Base-by-base conservation (phyloP, 2,329 filamentous ascomycete species). In the Alternaria arborescens region DNA sequence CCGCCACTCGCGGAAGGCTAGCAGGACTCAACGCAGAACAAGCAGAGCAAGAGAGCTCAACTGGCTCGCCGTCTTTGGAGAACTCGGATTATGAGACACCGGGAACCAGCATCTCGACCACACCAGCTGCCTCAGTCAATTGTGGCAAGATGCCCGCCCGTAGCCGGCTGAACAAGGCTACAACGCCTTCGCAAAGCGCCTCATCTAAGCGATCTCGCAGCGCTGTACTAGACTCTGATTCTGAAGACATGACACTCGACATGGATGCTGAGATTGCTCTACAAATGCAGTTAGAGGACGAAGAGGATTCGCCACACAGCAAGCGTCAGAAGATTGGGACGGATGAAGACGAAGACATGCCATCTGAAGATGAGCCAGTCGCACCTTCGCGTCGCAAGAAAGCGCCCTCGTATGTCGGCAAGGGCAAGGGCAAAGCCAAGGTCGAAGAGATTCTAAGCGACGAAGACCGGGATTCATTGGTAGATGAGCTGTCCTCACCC, bases 11-110 rank as follows among this genome's bases (percentile, higher is more conserved):
- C 14, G 57, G 64, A 46, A 43, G 61, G 41, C 56, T 61, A 8
- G 34, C 66, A 22, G 58, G 54, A 20, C 48, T 52, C 14, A 68
- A 54, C 41, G 57, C 50, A 42, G 60, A 60, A 46, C 62, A 58
- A 53, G 43, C 50, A 3, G 69, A 64, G 7, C 63, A 66, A 22
- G 71, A 71, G 5, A 75, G 67, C 61, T 76, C 75, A 3, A 65
- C 70, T 11, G 69, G 61, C 18, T 75, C 75, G 7, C 70, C 71
- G n/a, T 77, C 75, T 5, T 56, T 76, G 16, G 76, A 78, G 11
- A 71, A 72, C 6, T 84, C 81, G 38, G 85, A 82, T 18, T 85
- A 84, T 68, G 87, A 87, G 60, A 91, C 89, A 4, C 88, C 88
- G 5, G 85, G 82, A 38, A 91, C 89, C 20, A 89, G 86, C 74